Evolutionary conservation across 352 stramenopile genomes (phyloP).

Genomic region (Phytophthora sansomeana): DNA sequence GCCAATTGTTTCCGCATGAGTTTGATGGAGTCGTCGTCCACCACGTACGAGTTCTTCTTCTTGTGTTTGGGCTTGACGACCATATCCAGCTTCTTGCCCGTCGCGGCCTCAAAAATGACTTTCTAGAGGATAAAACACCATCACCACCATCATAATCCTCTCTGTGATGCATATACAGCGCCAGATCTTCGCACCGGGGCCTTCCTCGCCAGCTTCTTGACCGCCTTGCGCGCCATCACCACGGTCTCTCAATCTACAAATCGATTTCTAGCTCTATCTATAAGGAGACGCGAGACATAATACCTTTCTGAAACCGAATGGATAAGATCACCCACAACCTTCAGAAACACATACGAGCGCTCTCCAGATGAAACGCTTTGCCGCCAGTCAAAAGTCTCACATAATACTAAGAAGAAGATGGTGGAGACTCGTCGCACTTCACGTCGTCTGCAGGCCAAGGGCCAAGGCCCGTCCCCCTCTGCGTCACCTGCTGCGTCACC

Average conservation of each 20-base stretch:
- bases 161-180: not conserved
- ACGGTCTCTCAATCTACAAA: slow-evolving; percentile 2
- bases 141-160: not conserved
- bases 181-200: slow-evolving; percentile 33
- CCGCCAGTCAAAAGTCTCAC: slow-evolving; percentile 27
- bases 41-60: slow-evolving; percentile 43
- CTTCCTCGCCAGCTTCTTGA: slow-evolving; percentile 46
- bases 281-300: not conserved
- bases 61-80: slow-evolving; percentile 36
- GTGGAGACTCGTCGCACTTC: slow-evolving; percentile 71
- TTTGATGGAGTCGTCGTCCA: slow-evolving; percentile 62
- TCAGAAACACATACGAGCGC: no score
- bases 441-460: slow-evolving; percentile 66
- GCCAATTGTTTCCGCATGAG: slow-evolving; percentile 66
- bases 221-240: slow-evolving; percentile 30
- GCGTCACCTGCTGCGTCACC: slow-evolving; percentile 22
- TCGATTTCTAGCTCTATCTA: not conserved
- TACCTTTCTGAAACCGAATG: no score
- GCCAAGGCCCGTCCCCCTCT: slow-evolving; percentile 14
- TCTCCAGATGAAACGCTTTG: not conserved
- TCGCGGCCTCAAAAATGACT: slow-evolving; percentile 33
- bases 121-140: slow-evolving; percentile 29
- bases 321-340: no score
- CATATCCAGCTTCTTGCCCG: slow-evolving; percentile 30
- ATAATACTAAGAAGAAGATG: slow-evolving; percentile 42